Base-by-base conservation (phyloP, 1,284 basidiomycete genomes). In the Leccinum pachyderme region DNA sequence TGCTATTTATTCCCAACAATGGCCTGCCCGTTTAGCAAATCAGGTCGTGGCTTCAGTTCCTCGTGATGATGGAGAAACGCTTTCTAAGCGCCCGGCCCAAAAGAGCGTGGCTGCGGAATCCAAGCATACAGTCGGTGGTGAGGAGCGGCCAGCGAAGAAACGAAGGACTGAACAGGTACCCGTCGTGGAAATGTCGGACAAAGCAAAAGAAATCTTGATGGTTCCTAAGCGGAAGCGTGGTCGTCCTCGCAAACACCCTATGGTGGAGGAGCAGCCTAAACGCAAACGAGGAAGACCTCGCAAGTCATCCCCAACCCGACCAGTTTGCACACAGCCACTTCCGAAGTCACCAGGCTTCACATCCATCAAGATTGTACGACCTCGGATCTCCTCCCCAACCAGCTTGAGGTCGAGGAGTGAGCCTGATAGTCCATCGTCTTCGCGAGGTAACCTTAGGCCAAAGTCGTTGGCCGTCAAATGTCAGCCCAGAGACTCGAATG, bases 1-100 rank as follows among this genome's bases (percentile, higher is more conserved):
- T 59, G 87, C 84, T 15, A 91, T 91, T 55, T 91, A 90, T 70
- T 77, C 75, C 5, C 74, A 78, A 49, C 70, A 78, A 3, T 91
- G 89, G 89, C 88, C 88, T 18, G 75, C 77, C 48, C 85, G 88
- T 51, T 63, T 81, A 27, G 73, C 80, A 29, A 71, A 73, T 15
- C 79, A 81, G 56, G 83, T 81, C 2, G 67, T 76, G 8, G 67
- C 69, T 15, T 74, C 71, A 56, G 59, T 78, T 44, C 76, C 79
- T 39, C 80, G 81, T 59, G 79, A 82, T 52, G 74, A 73, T 28
- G 77, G 77, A 7, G 82, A 83, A 27, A 73, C 79, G 7, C 54
- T 64, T 13, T 71, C 74, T 15, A 76, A 72, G 51, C 77, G 78
- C 37, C 74, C 79, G 33, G 79, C 77, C 13, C 77, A 79, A 37